phyloP scores from a whole-genome alignment of 108 stramenopile genomes.

The Bacterosira constricta region DNA sequence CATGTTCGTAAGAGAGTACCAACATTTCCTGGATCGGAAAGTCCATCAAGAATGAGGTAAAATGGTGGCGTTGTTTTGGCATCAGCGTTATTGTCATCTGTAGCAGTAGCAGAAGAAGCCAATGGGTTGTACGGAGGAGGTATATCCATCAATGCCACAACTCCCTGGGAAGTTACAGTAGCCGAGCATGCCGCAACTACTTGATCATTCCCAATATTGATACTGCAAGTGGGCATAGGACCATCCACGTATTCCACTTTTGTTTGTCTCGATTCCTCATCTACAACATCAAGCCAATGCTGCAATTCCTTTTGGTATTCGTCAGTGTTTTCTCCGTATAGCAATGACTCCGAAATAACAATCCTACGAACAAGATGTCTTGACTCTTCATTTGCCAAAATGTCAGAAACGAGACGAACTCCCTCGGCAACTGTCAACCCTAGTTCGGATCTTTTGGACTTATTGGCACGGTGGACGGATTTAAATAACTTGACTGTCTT shows the following conservation, averaged over 20 bases:
- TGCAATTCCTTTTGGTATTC: conserved; percentile 25
- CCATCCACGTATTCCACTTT: conserved; percentile 4
- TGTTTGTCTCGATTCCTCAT: conserved; percentile 33
- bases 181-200: conserved; percentile 67
- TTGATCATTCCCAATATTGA: conserved; percentile 59
- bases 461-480: conserved; percentile 61
- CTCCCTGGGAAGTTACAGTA: conserved; percentile 82
- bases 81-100: neutral
- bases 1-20: conserved; percentile 78
- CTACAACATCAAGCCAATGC: conserved; percentile 25
- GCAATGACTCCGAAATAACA: conserved; percentile 57
- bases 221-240: neutral
- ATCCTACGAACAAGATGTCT: conserved; percentile 59
- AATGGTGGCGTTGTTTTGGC: conserved; percentile 35
- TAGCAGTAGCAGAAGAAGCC: neutral
- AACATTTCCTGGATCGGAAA: conserved; percentile 90
- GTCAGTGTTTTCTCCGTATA: conserved; percentile 1
- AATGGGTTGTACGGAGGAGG: conserved; percentile 42
- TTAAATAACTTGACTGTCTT: conserved; percentile 79
- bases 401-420: conserved; percentile 77
- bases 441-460: conserved; percentile 63
- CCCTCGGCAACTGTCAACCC: conserved; percentile 82
- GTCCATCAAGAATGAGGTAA: conserved; percentile 80
- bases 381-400: conserved; percentile 68
- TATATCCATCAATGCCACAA: conserved; percentile 77